A percentile compares a stretch with the other conserved stretches of the same genome.
Conservation (phyloP, 352 stramenopile genomes). For the Phytophthora aleatoria region DNA sequence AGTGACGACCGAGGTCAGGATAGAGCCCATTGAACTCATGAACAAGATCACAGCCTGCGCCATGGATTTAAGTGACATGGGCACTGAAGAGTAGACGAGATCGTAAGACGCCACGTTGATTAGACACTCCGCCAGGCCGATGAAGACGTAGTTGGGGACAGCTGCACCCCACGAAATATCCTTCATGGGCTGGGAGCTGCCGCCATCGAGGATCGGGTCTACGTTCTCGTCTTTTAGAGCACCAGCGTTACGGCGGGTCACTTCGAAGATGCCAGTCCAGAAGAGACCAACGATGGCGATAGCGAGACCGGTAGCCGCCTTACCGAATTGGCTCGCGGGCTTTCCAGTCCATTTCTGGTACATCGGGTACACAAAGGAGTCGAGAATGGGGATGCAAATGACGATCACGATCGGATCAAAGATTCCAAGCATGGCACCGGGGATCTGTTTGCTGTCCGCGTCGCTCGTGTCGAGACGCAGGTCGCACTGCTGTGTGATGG, state of each 20-base stretch:
- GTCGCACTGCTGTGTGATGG: conserved; percentile 73
- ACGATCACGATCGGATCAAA: conserved; percentile 56
- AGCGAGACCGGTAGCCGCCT: conserved; percentile 29
- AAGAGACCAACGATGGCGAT: conserved; percentile 42
- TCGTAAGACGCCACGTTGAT: conserved; percentile 83
- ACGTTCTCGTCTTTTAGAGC: conserved; percentile 37
- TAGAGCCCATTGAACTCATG: conserved; percentile 53
- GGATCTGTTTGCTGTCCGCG: conserved; percentile 51
- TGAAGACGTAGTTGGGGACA: conserved; percentile 64
- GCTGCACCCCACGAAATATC: conserved; percentile 55
- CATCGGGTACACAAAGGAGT: conserved; percentile 42
- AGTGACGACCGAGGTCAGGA: conserved; percentile 52
- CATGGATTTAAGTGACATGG: conserved; percentile 57
- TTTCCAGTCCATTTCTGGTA: conserved; percentile 41
- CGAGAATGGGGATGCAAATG: conserved; percentile 44
- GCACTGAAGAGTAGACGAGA: conserved; percentile 63
- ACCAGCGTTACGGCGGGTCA: conserved; percentile 56
- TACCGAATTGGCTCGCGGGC: conserved; percentile 41
- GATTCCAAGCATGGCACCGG: conserved; percentile 54
- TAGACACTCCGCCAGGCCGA: conserved; percentile 58
- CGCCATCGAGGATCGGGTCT: conserved; percentile 44
- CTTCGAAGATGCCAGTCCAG: conserved; percentile 54
- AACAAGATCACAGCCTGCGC: conserved; percentile 51
- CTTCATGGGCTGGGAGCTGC: conserved; percentile 59
- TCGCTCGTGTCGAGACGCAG: conserved; percentile 48